phyloP scores from a whole-genome alignment of 2,329 filamentous ascomycete species.

The Colletotrichum sp. region DNA sequence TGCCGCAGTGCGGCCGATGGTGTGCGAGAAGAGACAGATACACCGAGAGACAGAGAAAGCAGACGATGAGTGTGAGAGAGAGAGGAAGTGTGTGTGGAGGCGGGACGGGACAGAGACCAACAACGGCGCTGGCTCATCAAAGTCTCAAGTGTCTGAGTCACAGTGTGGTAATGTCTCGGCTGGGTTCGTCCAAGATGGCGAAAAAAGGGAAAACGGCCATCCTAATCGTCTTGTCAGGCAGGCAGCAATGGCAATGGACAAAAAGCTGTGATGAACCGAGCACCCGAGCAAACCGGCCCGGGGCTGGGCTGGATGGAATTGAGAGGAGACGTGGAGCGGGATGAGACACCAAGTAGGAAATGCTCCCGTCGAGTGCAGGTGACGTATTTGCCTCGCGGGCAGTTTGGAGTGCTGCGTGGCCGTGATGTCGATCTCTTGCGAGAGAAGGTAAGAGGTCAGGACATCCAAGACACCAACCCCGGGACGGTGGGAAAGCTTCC shows the following conservation, averaged over 20 bases:
- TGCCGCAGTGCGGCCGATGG: background rate
- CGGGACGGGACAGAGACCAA: background rate
- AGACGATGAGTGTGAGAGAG: background rate
- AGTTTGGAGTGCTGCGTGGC: background rate
- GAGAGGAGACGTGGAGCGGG: background rate
- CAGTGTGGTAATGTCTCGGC: background rate
- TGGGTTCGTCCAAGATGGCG: slow-evolving; percentile 8
- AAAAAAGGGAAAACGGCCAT: slow-evolving; percentile 6
- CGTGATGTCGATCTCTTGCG: background rate
- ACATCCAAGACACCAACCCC: background rate
- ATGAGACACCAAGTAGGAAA: slow-evolving; percentile 4
- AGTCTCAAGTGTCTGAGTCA: background rate
- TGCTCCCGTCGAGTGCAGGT: background rate
- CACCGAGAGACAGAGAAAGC: background rate
- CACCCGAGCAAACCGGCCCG: background rate
- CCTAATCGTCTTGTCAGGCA: slow-evolving; percentile 2
- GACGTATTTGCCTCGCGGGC: background rate
- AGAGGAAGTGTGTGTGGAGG: background rate
- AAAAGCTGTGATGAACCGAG: background rate
- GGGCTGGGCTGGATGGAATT: background rate
- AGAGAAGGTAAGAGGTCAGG: background rate
- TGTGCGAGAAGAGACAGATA: background rate
- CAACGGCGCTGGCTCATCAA: slow-evolving; percentile 10
- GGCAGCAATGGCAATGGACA: background rate
- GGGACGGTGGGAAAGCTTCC: background rate